These are phyloP conservation scores for Eutypa lata DNA, from an alignment of 2,329 filamentous ascomycete genomes.

Conservation along the genomic window DNA sequence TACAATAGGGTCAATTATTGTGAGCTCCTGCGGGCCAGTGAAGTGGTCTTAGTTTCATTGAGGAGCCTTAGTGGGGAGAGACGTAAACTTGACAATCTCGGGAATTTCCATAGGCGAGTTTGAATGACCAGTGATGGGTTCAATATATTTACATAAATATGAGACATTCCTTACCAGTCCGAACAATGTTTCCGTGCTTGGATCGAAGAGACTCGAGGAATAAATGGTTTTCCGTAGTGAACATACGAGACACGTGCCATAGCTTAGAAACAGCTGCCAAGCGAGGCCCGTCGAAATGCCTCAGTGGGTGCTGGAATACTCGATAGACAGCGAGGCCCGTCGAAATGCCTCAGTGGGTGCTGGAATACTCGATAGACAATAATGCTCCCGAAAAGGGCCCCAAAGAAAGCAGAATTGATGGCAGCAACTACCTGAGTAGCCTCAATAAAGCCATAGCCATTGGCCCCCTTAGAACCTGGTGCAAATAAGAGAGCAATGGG, in stretches of 20 bases:
- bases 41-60: not conserved
- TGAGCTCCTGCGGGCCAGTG: slow-evolving; percentile 14
- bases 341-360: slow-evolving; percentile 6
- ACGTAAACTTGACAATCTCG: too few species aligned
- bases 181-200: slow-evolving; percentile 7
- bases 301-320: slow-evolving; percentile 8
- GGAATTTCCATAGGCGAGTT: too few species aligned
- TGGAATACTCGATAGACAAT: slow-evolving; percentile 7
- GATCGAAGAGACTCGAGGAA: slow-evolving; percentile 5
- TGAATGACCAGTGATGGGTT: too few species aligned
- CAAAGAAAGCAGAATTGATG: slow-evolving; percentile 5
- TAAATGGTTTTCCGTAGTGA: slow-evolving; percentile 5
- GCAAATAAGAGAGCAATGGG: not conserved
- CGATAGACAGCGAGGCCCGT: slow-evolving; percentile 5
- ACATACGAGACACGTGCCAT: slow-evolving; percentile 8
- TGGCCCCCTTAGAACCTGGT: not conserved
- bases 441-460: not conserved
- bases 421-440: not conserved
- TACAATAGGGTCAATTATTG: slow-evolving; percentile 7
- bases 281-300: slow-evolving; percentile 6
- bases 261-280: slow-evolving; percentile 8
- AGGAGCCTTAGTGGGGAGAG: too few species aligned
- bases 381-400: slow-evolving; percentile 3
- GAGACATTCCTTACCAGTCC: slow-evolving; percentile 11
- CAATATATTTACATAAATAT: too few species aligned